phyloP scores from a whole-genome alignment of 768 basidiomycete species.

The Tricholoma hemisulphureum region DNA sequence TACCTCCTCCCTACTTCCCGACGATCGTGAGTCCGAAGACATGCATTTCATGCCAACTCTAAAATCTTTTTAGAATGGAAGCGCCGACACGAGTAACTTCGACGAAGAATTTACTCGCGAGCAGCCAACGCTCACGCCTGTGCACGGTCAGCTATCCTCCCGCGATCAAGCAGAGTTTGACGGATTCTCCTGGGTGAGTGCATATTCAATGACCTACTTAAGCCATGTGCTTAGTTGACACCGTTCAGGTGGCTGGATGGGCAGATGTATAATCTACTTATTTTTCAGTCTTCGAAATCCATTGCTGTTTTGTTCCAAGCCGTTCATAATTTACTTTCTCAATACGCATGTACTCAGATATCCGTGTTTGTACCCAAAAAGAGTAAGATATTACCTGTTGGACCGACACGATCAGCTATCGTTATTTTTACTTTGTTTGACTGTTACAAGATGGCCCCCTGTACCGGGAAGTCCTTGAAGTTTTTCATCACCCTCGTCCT shows the following conservation, averaged over 20 bases:
- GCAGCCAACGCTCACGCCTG: slow-evolving; percentile 95
- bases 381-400: slow-evolving; percentile 14
- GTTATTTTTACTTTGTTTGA: slow-evolving; percentile 21
- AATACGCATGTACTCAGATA: slow-evolving; percentile 39
- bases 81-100: slow-evolving; percentile 89
- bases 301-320: slow-evolving; percentile 20
- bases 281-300: slow-evolving; percentile 19
- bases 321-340: slow-evolving; percentile 18
- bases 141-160: slow-evolving; percentile 87
- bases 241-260: slow-evolving; percentile 50
- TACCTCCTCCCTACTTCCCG: slow-evolving; percentile 97
- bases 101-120: slow-evolving; percentile 97
- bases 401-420: slow-evolving; percentile 6
- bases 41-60: neutral
- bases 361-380: slow-evolving; percentile 26
- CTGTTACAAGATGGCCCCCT: slow-evolving; percentile 60
- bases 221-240: neutral
- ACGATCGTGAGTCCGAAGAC: slow-evolving; percentile 67
- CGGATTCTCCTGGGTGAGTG: slow-evolving; percentile 89
- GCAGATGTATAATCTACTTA: slow-evolving; percentile 48
- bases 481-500: slow-evolving; percentile 36
- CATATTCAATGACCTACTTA: neutral
- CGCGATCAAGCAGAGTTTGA: slow-evolving; percentile 95
- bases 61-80: slow-evolving; percentile 57
- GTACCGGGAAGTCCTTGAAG: slow-evolving; percentile 61